Conservation (phyloP, 1,139 yeast species). For the Kluyveromyces marxianus region DNA sequence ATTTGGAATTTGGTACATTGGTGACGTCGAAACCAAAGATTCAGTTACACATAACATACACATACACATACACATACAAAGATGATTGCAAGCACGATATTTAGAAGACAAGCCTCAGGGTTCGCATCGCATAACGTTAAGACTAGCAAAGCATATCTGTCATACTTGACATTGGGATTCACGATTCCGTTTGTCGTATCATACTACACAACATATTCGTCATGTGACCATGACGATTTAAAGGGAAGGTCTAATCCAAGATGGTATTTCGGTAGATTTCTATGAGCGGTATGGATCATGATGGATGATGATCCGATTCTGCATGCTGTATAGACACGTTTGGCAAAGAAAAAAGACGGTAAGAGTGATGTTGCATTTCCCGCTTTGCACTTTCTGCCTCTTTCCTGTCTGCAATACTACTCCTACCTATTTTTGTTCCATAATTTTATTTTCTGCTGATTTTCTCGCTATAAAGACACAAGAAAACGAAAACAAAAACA, state of each 20-base stretch:
- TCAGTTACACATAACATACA: background rate
- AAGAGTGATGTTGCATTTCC: no score
- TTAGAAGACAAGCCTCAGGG: conserved; percentile 1
- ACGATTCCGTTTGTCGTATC: conserved; percentile 27
- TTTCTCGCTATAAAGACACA: no score
- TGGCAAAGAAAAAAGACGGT: no score
- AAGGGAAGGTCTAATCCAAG: conserved; percentile 17
- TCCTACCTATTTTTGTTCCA: no score
- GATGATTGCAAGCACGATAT: conserved; percentile 1
- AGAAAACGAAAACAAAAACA: no score
- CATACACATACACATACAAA: background rate
- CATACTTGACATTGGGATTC: conserved; percentile 23
- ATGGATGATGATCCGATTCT: background rate
- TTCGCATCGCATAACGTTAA: conserved; percentile 1
- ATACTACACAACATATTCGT: conserved; percentile 17
- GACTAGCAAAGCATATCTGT: conserved; percentile 11
- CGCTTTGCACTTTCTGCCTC: no score
- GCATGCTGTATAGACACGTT: background rate
- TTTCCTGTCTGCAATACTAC: no score
- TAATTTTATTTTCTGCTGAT: no score
- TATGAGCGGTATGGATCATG: background rate
- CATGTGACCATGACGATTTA: conserved; percentile 9
- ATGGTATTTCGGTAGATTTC: conserved; percentile 11
- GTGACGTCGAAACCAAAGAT: no score
- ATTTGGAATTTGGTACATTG: no score